A percentile compares a stretch with the other conserved stretches of the same genome.
Evolutionary conservation across 352 stramenopile genomes (phyloP).

Genomic region (Phytophthora pseudosyringae): DNA sequence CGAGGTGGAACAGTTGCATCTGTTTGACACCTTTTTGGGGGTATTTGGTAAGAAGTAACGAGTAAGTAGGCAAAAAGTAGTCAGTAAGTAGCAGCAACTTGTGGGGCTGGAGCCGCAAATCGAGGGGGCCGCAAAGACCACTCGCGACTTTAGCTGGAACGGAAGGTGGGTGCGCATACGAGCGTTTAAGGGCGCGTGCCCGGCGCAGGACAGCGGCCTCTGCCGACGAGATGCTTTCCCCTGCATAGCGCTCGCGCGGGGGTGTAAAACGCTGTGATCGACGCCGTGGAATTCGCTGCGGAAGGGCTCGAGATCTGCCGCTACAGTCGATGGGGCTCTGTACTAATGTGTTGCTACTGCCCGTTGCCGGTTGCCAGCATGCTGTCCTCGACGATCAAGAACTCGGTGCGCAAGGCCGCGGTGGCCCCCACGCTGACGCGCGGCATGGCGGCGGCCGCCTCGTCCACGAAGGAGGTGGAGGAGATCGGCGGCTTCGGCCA

Average conservation of each 20-base stretch:
- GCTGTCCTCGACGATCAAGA: constrained; percentile 82
- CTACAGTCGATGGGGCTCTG: neutral
- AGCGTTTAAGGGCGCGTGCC: neutral
- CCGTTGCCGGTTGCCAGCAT: constrained; percentile 38
- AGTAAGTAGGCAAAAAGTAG: constrained; percentile 1
- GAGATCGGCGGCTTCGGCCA: constrained; percentile 79
- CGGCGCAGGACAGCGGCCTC: neutral
- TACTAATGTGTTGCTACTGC: constrained; percentile 12
- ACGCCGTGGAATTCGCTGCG: neutral
- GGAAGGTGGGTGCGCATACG: constrained; percentile 30
- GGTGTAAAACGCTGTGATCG: neutral
- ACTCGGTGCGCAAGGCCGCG: constrained; percentile 53
- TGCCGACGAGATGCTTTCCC: neutral
- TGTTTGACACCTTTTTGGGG: neutral
- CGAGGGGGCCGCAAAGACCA: constrained; percentile 29
- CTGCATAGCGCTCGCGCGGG: neutral
- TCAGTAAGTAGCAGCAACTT: constrained; percentile 6
- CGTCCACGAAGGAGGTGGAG: constrained; percentile 54
- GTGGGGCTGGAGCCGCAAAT: constrained; percentile 27
- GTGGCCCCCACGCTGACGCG: constrained; percentile 44
- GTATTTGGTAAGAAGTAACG: constrained; percentile 1
- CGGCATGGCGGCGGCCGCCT: constrained; percentile 41
- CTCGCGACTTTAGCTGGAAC: constrained; percentile 39
- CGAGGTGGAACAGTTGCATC: no score
- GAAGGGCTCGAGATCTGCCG: neutral